Evolutionary conservation across 768 basidiomycete species (phyloP), one percentile per base, ranked within the genome.

Genomic region (Lactarius sp.): DNA sequence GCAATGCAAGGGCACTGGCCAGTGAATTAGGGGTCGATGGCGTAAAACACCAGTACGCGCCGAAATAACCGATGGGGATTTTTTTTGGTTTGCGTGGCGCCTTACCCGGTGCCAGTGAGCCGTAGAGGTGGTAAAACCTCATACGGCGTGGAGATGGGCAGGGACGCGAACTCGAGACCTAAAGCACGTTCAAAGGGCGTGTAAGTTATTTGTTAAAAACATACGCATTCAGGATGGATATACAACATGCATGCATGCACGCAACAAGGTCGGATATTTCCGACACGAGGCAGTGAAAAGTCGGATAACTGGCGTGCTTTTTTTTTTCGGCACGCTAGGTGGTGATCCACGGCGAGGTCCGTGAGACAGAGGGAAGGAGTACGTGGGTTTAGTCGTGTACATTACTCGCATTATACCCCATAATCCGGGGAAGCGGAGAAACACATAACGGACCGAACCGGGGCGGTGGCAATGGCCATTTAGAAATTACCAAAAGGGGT

Each of bases 341-440:
- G 14, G 20, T 3, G 52, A 53, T 60, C 59, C 59, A 60, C 59
- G 10, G 14, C 33, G 6, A 53, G 52, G 42, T 60, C 41, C 59
- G 53, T 12, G 41, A 39, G 37, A 13, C 33, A n/a, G 34, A 4
- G 13, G 12, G 4, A 4, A 37, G 10, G 10, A 6, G 10, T 37
- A 37, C 12, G 42, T 44, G 42, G 39, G 9, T 12, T 4, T 41
- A 13, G 39, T 44, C 6, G 36, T 37, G 36, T 37, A 37, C 10
- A 37, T 7, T 37, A 37, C 27, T 27, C 27, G 36, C 8, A 10
- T 6, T 6, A 4, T 16, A 33, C 5, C 41, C 55, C 55, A 31
- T 8, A 34, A 27, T 22, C 58, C 59, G 59, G 60, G 53, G 16
- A 39, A 31, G 36, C 37, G 52, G 52, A 18, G 52, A 10, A n/a